A percentile compares a stretch with the other conserved stretches of the same genome.
Evolutionary conservation across 2,329 filamentous ascomycete genomes (phyloP).

Genomic region (Sclerotinia sclerotiorum): DNA sequence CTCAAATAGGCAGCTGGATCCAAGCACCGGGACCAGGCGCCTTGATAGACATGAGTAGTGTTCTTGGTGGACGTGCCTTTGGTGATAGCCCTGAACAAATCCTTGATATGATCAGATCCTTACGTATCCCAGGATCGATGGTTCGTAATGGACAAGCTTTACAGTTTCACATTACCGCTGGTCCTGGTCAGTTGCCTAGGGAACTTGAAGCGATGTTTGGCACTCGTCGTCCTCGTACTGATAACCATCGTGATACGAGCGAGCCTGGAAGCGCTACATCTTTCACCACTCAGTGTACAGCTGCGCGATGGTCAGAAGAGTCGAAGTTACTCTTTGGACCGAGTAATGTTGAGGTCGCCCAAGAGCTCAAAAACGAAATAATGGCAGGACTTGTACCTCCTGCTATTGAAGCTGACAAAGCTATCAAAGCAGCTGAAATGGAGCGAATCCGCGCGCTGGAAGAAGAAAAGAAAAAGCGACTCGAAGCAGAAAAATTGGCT

Average conservation of each 20-base stretch:
- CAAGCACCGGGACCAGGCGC: constrained; percentile 46
- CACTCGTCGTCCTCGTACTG: constrained; percentile 31
- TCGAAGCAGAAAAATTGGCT: constrained; percentile 64
- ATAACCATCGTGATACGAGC: constrained; percentile 32
- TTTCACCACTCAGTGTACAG: constrained; percentile 71
- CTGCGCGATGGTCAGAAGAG: constrained; percentile 84
- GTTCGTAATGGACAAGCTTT: constrained; percentile 52
- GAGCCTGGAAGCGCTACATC: constrained; percentile 39
- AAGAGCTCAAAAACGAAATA: constrained; percentile 67
- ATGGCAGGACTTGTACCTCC: constrained; percentile 75
- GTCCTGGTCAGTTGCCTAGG: constrained; percentile 50
- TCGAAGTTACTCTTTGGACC: constrained; percentile 79
- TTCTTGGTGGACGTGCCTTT: constrained; percentile 38
- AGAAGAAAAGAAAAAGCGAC: constrained; percentile 61
- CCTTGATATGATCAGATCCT: constrained; percentile 39
- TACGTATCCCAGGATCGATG: constrained; percentile 38
- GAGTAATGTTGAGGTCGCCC: constrained; percentile 65
- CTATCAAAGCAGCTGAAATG: constrained; percentile 60
- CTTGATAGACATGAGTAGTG: constrained; percentile 36
- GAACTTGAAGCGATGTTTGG: constrained; percentile 51
- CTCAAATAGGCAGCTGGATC: constrained; percentile 52
- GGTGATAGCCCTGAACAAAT: constrained; percentile 38
- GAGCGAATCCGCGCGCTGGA: constrained; percentile 56
- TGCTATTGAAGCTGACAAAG: constrained; percentile 78
- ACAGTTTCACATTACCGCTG: constrained; percentile 59